phyloP scores from a whole-genome alignment of 768 basidiomycete genomes.

The Mycena alexandri region DNA sequence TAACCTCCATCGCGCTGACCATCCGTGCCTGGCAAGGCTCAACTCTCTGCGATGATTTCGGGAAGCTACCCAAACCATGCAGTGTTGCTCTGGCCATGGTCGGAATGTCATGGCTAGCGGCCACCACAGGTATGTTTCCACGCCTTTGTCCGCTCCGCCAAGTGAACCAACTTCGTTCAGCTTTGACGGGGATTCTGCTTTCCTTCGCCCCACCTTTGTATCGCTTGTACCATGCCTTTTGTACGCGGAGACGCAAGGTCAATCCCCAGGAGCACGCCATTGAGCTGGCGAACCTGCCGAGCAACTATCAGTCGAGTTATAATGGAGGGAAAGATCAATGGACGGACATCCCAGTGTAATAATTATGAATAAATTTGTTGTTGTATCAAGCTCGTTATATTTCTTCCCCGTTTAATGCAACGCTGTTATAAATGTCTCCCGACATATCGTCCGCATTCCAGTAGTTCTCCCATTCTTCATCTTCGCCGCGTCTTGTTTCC shows the following conservation, averaged over 20 bases:
- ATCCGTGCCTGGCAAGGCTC: constrained; percentile 42
- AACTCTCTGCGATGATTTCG: constrained; percentile 49
- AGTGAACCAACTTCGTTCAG: constrained; percentile 2
- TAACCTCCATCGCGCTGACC: constrained; percentile 40
- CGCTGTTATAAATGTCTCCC: constrained; percentile 49
- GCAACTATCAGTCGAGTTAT: constrained; percentile 4
- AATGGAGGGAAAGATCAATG: constrained; percentile 18
- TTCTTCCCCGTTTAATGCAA: constrained; percentile 32
- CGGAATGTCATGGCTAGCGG: constrained; percentile 45
- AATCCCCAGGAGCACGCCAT: constrained; percentile 1
- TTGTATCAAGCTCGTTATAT: neutral
- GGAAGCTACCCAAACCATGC: constrained; percentile 38
- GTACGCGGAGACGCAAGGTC: neutral
- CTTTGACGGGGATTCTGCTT: constrained; percentile 24
- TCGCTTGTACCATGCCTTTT: constrained; percentile 2
- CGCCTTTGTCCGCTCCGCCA: neutral
- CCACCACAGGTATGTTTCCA: constrained; percentile 43
- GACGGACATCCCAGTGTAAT: constrained; percentile 28
- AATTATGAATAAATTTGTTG: neutral
- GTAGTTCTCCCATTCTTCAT: constrained; percentile 64
- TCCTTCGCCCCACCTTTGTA: constrained; percentile 14
- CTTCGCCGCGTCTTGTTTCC: constrained; percentile 39
- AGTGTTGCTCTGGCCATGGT: constrained; percentile 41
- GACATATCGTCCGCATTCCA: constrained; percentile 58
- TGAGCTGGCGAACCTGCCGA: constrained; percentile 14